Percentiles rank a stretch among this genome's conserved stretches.
Evolutionary conservation across 306 rosid genomes (phyloP).

Genomic region (Citrullus colocynthis): DNA sequence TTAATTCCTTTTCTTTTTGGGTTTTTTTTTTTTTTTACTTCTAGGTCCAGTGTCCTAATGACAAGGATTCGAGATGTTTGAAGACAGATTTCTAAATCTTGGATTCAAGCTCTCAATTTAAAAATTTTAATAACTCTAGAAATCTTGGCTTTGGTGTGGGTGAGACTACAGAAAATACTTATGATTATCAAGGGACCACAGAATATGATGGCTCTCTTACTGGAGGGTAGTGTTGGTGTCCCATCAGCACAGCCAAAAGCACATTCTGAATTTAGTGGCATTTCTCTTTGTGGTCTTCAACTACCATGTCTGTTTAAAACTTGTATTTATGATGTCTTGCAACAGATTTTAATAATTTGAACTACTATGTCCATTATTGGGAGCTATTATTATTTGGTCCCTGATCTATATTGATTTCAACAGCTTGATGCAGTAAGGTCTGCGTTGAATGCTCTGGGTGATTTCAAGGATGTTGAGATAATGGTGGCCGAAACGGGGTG

Average conservation of each 20-base stretch:
- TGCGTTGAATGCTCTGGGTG: slow-evolving; percentile 45
- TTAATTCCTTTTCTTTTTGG: not conserved
- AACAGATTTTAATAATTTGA: not conserved
- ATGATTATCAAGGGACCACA: not conserved
- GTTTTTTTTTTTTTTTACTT: not conserved
- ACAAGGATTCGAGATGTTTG: not conserved
- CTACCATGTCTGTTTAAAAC: not conserved
- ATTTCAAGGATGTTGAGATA: slow-evolving; percentile 47
- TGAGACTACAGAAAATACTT: not conserved
- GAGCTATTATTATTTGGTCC: not conserved
- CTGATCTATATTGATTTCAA: not conserved
- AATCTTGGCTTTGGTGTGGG: not conserved
- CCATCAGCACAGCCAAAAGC: not conserved
- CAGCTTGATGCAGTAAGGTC: slow-evolving; percentile 87
- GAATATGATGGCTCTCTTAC: not conserved
- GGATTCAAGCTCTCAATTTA: not conserved
- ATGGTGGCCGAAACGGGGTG: slow-evolving; percentile 93
- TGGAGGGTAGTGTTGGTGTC: not conserved
- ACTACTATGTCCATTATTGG: not conserved
- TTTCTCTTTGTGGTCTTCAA: not conserved
- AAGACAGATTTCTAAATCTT: not conserved
- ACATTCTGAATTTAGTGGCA: not conserved
- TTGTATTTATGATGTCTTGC: not conserved
- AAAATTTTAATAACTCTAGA: not conserved
- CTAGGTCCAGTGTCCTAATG: not conserved